Base-by-base conservation (phyloP, 768 basidiomycete species). In the Termitomyces sp. region DNA sequence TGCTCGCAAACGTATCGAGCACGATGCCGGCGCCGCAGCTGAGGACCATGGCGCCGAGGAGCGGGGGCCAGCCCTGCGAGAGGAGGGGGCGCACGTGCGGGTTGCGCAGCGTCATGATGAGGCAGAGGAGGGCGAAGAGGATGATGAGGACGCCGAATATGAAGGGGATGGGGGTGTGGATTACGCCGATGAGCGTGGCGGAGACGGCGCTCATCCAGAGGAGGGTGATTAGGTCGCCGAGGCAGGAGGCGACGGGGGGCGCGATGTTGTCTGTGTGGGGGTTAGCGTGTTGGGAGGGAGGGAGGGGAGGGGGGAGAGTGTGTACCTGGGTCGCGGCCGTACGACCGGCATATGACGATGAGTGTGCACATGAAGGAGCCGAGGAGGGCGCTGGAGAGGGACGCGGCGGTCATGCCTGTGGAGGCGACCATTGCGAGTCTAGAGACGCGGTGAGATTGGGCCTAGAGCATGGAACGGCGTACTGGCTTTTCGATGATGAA, bases 331-430 rank as follows among this genome's bases (percentile, higher is more conserved):
- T 99, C 89, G 44, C 88, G 82, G 5, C 87, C 83, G 61, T 82
- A 84, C 66, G 77, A 81, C 53, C 92, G 78, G 69, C 94, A 95
- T 1, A 90, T 54, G 23, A 98, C 80, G 51, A 98, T 83, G 32
- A 98, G 81, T 23, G 75, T 71, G 66, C 89, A 91, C 94, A 98
- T 98, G 74, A 99, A 97, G 0, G 89, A 90, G 4, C 96, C 97
- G 1, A 98, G 82, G 1, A 94, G 66, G 4, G 90, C 71, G 62
- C 88, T 86, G 10, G 91, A 91, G 13, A 90, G 69, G 55, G 87
- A 88, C 0, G 95, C 86, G 0, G 94, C 83, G 14, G 88, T 80
- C 89, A 95, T 93, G 0, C 88, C 79, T 5, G 89, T 84, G 12
- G 88, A 82, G 0, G 88, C 82, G 14, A 94, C 86, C 80, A 90